Evolutionary conservation across 164 flowering plant species (phyloP).

Genomic region (Litsea cubeba): DNA sequence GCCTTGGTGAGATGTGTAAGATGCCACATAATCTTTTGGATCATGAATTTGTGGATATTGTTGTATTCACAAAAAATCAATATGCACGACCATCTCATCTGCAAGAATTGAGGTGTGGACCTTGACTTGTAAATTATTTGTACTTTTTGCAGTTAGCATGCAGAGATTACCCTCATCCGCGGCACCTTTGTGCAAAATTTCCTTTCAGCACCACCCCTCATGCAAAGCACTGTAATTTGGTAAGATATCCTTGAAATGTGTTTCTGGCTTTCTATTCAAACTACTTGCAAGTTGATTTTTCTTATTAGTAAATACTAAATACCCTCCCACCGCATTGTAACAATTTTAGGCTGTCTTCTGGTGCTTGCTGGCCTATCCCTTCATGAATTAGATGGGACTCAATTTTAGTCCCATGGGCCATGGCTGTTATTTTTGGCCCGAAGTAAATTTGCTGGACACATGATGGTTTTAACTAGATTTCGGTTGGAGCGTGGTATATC

Average conservation of each 20-base stretch:
- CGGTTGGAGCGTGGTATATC: no score
- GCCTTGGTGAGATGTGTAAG: not conserved
- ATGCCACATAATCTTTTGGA: not conserved
- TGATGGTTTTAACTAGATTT: no score
- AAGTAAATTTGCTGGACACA: no score
- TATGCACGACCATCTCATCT: not conserved
- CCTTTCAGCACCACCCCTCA: constrained; percentile 61
- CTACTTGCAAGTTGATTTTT: not conserved
- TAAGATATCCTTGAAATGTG: constrained; percentile 16
- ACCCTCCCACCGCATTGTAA: no score
- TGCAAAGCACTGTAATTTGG: constrained; percentile 60
- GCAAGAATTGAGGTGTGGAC: not conserved
- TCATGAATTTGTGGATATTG: not conserved
- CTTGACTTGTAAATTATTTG: not conserved
- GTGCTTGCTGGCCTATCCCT: not conserved
- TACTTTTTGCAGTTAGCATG: constrained; percentile 69
- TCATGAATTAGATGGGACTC: no score
- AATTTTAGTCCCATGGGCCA: no score
- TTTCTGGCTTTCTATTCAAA: not conserved
- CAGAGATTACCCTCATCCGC: constrained; percentile 85
- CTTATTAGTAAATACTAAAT: not conserved
- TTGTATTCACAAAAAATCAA: not conserved
- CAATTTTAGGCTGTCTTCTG: no score
- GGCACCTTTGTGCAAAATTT: constrained; percentile 69
- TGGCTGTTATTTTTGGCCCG: no score